Base-by-base conservation (phyloP, 2,329 filamentous ascomycete species). In the Aspergillus bombycis region DNA sequence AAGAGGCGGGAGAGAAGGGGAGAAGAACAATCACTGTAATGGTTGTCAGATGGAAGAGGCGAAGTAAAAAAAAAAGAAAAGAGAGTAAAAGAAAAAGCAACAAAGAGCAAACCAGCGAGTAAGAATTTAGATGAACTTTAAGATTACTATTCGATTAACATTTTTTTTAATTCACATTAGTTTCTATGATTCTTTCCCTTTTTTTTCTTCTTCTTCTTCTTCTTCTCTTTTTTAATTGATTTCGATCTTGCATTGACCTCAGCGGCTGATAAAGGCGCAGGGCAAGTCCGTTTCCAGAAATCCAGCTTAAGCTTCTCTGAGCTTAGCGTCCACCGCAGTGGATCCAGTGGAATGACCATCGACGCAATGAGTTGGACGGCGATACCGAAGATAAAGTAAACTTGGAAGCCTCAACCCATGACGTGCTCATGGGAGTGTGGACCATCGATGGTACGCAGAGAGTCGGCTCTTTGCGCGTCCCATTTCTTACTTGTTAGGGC, bases 1-100 rank as follows among this genome's bases (percentile, higher is more conserved):
- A 52, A 52, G 48, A 52, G 65, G 57, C 41, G 52, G 53, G 57
- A 57, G 48, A 61, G 36, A 46, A 54, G 50, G 21, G 50, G 38
- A 63, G 52, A 43, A 61, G 28, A 32, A 50, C 23, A 43, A 38
- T 38, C 36, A 57, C 34, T n/a, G 19, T 23, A 16, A 52, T 32
- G 7, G 16, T 41, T 41, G 38, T 41, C 38, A 41, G 38, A 41
- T 41, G 38, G 38, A n/a, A 8, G 38, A n/a, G 38, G 38, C 16
- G 19, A 41, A n/a, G 19, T 19, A 41, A 16, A 41, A 41, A n/a
- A 41, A 41, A n/a, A n/a, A 41, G n/a, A 16, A 19, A 41, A n/a
- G n/a, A 41, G 9, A 4, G 19, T n/a, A 41, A n/a, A 41, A 41
- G 9, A n/a, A 41, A 9, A 41, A 41, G 8, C 4, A 10, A n/a